Evolutionary conservation across 116 monocot genomes (phyloP).

Genomic region (Trichopus zeylanicus): DNA sequence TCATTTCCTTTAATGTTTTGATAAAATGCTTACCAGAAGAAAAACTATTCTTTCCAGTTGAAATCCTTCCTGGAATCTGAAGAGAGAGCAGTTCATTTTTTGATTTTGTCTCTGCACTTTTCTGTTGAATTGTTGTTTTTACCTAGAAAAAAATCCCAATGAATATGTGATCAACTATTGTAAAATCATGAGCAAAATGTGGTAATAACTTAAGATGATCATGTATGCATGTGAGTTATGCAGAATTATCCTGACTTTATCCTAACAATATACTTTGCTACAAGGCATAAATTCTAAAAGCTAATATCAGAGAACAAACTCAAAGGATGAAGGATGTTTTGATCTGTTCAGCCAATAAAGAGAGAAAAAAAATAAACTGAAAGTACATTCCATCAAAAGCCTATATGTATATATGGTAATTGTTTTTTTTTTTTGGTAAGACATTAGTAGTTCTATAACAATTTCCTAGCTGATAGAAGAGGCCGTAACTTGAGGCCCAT

Average conservation of each 20-base stretch:
- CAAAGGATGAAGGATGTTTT: background rate
- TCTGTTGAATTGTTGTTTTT: constrained; percentile 22
- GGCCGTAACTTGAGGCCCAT: too few species aligned
- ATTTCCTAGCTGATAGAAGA: too few species aligned
- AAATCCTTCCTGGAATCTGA: constrained; percentile 17
- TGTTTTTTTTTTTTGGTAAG: too few species aligned
- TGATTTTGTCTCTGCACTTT: constrained; percentile 22
- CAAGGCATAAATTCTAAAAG: background rate
- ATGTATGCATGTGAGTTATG: background rate
- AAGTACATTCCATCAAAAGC: background rate
- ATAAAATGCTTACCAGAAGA: constrained; percentile 9
- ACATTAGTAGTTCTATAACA: too few species aligned
- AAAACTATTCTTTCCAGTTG: constrained; percentile 17
- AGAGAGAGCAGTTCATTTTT: background rate
- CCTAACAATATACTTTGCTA: background rate
- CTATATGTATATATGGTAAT: too few species aligned
- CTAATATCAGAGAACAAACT: background rate
- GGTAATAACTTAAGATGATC: background rate
- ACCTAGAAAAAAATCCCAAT: constrained; percentile 3
- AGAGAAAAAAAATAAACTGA: background rate
- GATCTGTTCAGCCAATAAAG: background rate
- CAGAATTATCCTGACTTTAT: background rate
- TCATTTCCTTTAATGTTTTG: constrained; percentile 15
- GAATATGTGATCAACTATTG: background rate
- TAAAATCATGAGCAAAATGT: background rate